Evolutionary conservation across 2,329 filamentous ascomycete species (phyloP), one percentile per base, ranked within the genome.

Genomic region (Aspergillus thermomutatus): DNA sequence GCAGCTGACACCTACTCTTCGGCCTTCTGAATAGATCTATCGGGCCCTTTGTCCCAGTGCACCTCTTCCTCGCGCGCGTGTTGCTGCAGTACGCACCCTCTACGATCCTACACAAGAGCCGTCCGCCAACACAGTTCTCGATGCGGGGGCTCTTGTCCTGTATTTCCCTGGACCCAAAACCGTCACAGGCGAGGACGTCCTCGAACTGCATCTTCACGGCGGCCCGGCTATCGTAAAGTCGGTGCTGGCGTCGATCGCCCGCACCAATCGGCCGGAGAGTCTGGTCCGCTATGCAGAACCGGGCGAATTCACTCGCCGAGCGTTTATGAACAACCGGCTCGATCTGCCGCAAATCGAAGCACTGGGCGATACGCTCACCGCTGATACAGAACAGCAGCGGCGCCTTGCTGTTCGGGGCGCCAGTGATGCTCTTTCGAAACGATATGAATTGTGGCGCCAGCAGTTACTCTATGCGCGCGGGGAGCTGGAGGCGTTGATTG

Each of bases 181-280:
- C 0, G 91, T 91, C 8, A 99, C 94, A 0, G 94, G 94, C 28
- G 92, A 97, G 71, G 91, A 97, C 69, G 81, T 97, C 1, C 82
- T 99, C 1, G 94, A 99, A 72, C 76, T 99, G 4, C 94, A 99
- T 67, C 83, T 97, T n/a, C 94, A 99, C 68, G 94, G 94, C 27
- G 93, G 94, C 0, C 83, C 87, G 2, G 94, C 94, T 2, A 92
- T 94, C 5, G 88, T 97, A 47, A 92, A 90, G 68, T 91, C 93
- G 1, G 89, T 97, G 0, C 80, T 99, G 2, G 77, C 83, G 25
- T 91, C 92, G 4, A 90, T 99, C 55, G 82, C 89, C 1, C 67
- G 66, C 47, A 71, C 71, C 26, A 68, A 60, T 50, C 49, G 31
- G 31, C 21, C 62, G 17, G 49, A 64, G 25, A 54, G 59, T 6